These are phyloP conservation scores for Pseudotulostoma volvatum DNA, from an alignment of 495 filamentous ascomycete genomes.

Conservation along the genomic window DNA sequence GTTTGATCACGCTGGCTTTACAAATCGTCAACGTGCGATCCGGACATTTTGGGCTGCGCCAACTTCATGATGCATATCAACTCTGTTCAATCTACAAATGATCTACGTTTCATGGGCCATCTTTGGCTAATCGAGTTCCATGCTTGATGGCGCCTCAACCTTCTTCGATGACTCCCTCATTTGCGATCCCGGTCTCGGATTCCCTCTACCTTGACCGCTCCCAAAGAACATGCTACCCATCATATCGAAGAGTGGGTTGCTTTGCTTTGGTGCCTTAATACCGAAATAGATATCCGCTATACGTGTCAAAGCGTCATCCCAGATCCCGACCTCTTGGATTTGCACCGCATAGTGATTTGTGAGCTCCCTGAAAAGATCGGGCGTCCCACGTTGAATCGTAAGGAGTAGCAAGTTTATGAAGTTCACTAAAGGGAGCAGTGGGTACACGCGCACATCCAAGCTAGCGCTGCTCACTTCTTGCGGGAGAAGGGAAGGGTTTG, in stretches of 20 bases:
- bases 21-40: no score
- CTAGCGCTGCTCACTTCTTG: slow-evolving; percentile 67
- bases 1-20: slow-evolving; percentile 9
- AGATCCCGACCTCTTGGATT: slow-evolving; percentile 54
- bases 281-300: slow-evolving; percentile 95
- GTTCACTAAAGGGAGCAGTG: slow-evolving; percentile 74
- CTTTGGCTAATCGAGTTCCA: slow-evolving; percentile 38
- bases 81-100: neutral
- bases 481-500: slow-evolving; percentile 51
- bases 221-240: slow-evolving; percentile 89
- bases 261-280: slow-evolving; percentile 76
- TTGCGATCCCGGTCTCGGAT: slow-evolving; percentile 17
- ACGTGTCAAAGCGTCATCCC: slow-evolving; percentile 73
- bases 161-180: slow-evolving; percentile 23
- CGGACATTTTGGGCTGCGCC: no score
- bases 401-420: slow-evolving; percentile 75
- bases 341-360: slow-evolving; percentile 63
- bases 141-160: slow-evolving; percentile 33
- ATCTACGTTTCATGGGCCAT: no score
- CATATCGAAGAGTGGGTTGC: slow-evolving; percentile 90
- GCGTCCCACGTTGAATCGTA: slow-evolving; percentile 61
- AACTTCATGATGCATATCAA: slow-evolving; percentile 2
- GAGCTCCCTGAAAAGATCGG: slow-evolving; percentile 70
- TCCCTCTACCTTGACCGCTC: slow-evolving; percentile 31
- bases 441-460: slow-evolving; percentile 67